Conservation (phyloP, 768 basidiomycete genomes). For the Hericium rajendrae region DNA sequence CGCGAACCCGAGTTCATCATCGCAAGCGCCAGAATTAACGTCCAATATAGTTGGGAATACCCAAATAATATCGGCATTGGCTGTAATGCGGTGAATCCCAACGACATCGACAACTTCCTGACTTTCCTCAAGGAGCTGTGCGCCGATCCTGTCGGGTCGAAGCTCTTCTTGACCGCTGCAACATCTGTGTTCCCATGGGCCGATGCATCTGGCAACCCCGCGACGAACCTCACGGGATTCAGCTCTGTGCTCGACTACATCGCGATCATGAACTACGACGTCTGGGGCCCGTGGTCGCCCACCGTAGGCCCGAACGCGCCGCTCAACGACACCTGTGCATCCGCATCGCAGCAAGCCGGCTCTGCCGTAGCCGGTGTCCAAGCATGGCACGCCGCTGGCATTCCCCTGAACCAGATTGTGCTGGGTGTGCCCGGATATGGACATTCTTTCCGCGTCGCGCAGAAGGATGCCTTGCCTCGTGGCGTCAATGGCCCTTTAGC, state of each 20-base stretch:
- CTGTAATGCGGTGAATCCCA: conserved; percentile 46
- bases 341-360: neutral
- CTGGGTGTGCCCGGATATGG: conserved; percentile 83
- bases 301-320: conserved; percentile 11
- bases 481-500: conserved; percentile 24
- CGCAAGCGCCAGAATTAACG: neutral
- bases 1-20: neutral
- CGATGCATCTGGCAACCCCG: neutral
- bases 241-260: conserved; percentile 10
- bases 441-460: conserved; percentile 51
- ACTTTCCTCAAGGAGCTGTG: conserved; percentile 65
- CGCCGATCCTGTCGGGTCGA: conserved; percentile 36
- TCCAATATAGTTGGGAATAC: conserved; percentile 28
- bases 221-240: conserved; percentile 6
- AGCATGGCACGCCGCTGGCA: conserved; percentile 7
- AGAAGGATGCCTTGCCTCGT: conserved; percentile 26
- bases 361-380: conserved; percentile 8
- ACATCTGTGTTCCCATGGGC: neutral
- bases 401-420: conserved; percentile 44
- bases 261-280: conserved; percentile 12
- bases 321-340: conserved; percentile 9
- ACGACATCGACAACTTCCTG: conserved; percentile 72
- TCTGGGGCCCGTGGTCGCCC: conserved; percentile 5
- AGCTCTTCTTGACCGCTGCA: conserved; percentile 67
- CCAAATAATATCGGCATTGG: conserved; percentile 56